Percentiles rank a stretch among this genome's conserved stretches.
Evolutionary conservation across 2,329 filamentous ascomycete species (phyloP).

Genomic region (Periconia sp.): DNA sequence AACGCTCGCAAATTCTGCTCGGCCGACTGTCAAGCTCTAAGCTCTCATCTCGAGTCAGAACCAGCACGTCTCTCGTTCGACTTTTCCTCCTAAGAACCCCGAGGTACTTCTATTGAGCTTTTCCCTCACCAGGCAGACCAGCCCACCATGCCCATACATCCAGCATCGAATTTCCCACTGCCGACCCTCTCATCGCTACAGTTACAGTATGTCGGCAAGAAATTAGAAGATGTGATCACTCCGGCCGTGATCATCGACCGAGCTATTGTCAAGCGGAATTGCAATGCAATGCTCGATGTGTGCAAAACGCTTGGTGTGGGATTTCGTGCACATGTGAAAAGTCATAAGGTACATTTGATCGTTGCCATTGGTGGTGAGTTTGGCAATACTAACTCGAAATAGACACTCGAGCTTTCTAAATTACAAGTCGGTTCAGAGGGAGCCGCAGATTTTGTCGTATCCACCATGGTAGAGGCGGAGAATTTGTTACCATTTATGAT

Average conservation of each 20-base stretch:
- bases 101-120: neutral
- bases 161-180: conserved; percentile 22
- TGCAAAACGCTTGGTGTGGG: conserved; percentile 64
- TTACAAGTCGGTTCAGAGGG: conserved; percentile 69
- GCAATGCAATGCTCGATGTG: conserved; percentile 72
- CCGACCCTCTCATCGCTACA: conserved; percentile 13
- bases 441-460: conserved; percentile 70
- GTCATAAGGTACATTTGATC: conserved; percentile 69
- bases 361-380: no score
- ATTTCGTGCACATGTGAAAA: conserved; percentile 82
- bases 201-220: conserved; percentile 62
- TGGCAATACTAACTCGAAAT: neutral
- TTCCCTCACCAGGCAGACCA: neutral
- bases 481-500: conserved; percentile 66
- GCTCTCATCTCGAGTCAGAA: no score
- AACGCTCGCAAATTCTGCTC: no score
- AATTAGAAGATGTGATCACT: conserved; percentile 65
- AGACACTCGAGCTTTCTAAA: conserved; percentile 70
- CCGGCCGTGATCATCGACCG: conserved; percentile 74
- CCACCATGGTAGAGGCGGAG: conserved; percentile 77
- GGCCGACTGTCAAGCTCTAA: no score
- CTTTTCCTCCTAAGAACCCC: no score
- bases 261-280: conserved; percentile 70
- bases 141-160: conserved; percentile 9
- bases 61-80: no score